Evolutionary conservation across 352 stramenopile genomes (phyloP).

Genomic region (Phytophthora foliorum): DNA sequence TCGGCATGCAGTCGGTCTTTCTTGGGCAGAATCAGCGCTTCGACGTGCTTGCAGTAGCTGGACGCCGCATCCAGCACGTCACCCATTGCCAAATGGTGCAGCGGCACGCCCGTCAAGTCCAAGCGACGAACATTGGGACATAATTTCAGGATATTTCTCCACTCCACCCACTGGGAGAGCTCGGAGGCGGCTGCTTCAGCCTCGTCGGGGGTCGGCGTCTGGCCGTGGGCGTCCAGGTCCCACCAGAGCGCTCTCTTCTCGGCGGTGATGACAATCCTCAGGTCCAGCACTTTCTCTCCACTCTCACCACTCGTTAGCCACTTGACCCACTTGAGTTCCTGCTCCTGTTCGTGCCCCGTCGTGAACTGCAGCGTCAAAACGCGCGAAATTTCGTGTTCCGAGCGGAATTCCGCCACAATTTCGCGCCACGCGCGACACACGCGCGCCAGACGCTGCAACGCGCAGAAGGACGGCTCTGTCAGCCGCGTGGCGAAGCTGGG

Average conservation of each 20-base stretch:
- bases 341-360: constrained; percentile 31
- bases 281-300: constrained; percentile 34
- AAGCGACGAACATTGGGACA: constrained; percentile 51
- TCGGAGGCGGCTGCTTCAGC: constrained; percentile 10
- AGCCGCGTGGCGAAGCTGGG: constrained; percentile 39
- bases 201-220: background rate
- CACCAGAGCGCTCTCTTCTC: constrained; percentile 48
- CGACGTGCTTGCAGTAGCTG: constrained; percentile 34
- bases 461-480: constrained; percentile 36
- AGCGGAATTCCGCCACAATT: constrained; percentile 27
- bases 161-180: constrained; percentile 55
- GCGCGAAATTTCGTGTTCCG: constrained; percentile 22
- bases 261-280: constrained; percentile 40
- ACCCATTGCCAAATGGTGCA: constrained; percentile 53
- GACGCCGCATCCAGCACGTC: constrained; percentile 51
- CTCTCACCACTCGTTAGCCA: constrained; percentile 15
- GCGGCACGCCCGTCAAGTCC: constrained; percentile 49
- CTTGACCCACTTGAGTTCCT: constrained; percentile 31
- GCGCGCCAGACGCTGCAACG: constrained; percentile 36
- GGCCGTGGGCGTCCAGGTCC: constrained; percentile 34
- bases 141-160: constrained; percentile 41
- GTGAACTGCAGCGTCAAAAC: constrained; percentile 44
- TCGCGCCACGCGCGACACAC: constrained; percentile 46
- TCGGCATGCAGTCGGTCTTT: constrained; percentile 39
- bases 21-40: constrained; percentile 53